phyloP scores from a whole-genome alignment of 2,329 filamentous ascomycete genomes.

The Pseudogymnoascus sp. region DNA sequence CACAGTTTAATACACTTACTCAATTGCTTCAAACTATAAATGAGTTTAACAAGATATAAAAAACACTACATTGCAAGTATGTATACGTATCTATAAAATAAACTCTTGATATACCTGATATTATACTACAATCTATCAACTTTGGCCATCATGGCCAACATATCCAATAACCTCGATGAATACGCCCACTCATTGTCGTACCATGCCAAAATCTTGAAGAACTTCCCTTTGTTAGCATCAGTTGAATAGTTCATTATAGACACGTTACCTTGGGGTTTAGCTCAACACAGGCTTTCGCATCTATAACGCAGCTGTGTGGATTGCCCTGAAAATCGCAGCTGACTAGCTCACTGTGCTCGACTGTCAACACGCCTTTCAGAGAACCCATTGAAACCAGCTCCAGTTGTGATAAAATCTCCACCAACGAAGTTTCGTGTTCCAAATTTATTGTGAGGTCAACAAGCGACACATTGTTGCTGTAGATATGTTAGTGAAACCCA shows the following conservation, averaged over 20 bases:
- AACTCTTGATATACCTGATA: not conserved
- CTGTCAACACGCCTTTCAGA: constrained; percentile 10
- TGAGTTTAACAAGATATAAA: not conserved
- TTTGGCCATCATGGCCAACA: constrained; percentile 16
- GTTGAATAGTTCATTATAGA: not conserved
- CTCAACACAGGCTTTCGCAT: constrained; percentile 12
- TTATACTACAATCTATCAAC: constrained; percentile 10
- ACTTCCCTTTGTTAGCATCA: constrained; percentile 9
- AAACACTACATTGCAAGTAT: not conserved
- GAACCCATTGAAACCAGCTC: not conserved
- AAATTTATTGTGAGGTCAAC: constrained; percentile 13
- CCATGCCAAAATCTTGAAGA: constrained; percentile 15
- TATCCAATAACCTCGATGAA: constrained; percentile 12
- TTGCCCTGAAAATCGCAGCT: constrained; percentile 15
- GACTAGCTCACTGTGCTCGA: constrained; percentile 12
- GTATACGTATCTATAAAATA: not conserved
- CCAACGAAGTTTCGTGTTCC: constrained; percentile 4
- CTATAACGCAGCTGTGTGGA: constrained; percentile 10
- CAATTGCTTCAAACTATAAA: not conserved
- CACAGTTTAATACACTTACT: not conserved
- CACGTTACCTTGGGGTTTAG: constrained; percentile 10
- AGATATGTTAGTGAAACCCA: not conserved
- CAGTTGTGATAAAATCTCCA: constrained; percentile 9
- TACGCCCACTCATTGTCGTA: constrained; percentile 16
- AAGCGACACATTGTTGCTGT: constrained; percentile 12